phyloP scores from a whole-genome alignment of 805 yeast species.

The Yamadazyma akitaensis region DNA sequence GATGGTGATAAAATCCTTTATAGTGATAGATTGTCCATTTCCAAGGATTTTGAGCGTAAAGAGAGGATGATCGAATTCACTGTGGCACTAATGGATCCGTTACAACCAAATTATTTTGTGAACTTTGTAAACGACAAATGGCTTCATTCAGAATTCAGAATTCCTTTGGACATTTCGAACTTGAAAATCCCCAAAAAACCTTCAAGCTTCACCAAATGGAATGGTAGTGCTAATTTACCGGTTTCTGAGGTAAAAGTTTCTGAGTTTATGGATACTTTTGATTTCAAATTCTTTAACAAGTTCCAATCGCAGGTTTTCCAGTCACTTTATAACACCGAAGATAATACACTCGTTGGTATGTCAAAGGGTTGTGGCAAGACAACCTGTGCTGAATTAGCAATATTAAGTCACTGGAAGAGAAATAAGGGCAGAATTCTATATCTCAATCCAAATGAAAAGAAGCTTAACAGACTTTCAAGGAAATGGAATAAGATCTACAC shows the following conservation, averaged over 20 bases:
- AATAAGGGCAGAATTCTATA: conserved; percentile 71
- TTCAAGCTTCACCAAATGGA: conserved; percentile 56
- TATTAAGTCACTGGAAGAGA: conserved; percentile 69
- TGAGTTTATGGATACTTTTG: conserved; percentile 46
- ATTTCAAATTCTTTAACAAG: conserved; percentile 58
- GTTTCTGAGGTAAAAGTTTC: conserved; percentile 45
- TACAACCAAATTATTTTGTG: conserved; percentile 69
- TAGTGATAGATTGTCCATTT: conserved; percentile 51
- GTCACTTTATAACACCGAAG: conserved; percentile 53
- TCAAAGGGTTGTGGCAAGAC: conserved; percentile 79
- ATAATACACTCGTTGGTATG: conserved; percentile 63
- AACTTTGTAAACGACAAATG: conserved; percentile 76
- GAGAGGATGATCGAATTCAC: conserved; percentile 63
- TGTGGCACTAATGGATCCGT: conserved; percentile 55
- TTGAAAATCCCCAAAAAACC: conserved; percentile 60
- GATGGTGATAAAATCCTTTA: conserved; percentile 75
- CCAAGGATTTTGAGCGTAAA: conserved; percentile 45
- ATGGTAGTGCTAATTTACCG: conserved; percentile 48
- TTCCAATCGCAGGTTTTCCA: conserved; percentile 73
- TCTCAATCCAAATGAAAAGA: conserved; percentile 59
- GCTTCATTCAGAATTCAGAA: conserved; percentile 68
- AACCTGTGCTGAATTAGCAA: conserved; percentile 65
- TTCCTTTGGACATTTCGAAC: conserved; percentile 55
- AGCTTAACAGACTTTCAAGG: conserved; percentile 44
- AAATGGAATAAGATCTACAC: conserved; percentile 54